Evolutionary conservation across 2,329 filamentous ascomycete species (phyloP), one percentile per base, ranked within the genome.

Genomic region (Ceratocystis colombiana): DNA sequence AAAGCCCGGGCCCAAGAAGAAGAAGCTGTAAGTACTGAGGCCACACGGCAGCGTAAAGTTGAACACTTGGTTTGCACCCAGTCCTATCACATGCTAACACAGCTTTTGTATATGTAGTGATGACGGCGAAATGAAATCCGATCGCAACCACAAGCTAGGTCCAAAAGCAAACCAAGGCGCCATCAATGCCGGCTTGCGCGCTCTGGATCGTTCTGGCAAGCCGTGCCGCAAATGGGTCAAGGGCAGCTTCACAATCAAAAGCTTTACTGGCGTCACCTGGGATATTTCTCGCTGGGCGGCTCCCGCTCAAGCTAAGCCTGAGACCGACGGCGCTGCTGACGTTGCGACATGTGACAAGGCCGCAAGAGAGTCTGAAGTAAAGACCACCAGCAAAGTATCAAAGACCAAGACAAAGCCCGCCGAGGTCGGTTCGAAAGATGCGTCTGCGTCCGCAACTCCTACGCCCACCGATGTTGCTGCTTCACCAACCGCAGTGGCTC

Each of bases 1-100:
- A 73, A 95, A 96, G 79, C 93, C 94, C 5, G 93, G 93, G 5
- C 93, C 93, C 0, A 97, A 96, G 84, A 96, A 96, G 84, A 96
- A 95, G 79, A 87, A 89, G 70, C 87, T 68, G 66, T 68, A 48
- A 45, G 88, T 81, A 78, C 96, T 4, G 10, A 15, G 37, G 10
- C 37, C 10, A 93, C 96, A 88, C 10, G 17, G 6, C 48, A 3
- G 48, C 78, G 91, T 88, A 37, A 37, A 44, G 37, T 4, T 12
- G 37, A 41, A 12, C 37, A 41, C 10, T 5, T 12, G 53, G 6
- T 46, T 53, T 67, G 44, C 65, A 28, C 63, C 25, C 30, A 65
- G 46, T 10, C 65, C 37, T 30, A 65, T 53, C 17, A 55, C 46
- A 37, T 68, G 33, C 33, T 65, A 55, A 66, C 65, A 64, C 48